phyloP scores from a whole-genome alignment of 192 early-diverging fungal genomes.

The Coemansia sp. region DNA sequence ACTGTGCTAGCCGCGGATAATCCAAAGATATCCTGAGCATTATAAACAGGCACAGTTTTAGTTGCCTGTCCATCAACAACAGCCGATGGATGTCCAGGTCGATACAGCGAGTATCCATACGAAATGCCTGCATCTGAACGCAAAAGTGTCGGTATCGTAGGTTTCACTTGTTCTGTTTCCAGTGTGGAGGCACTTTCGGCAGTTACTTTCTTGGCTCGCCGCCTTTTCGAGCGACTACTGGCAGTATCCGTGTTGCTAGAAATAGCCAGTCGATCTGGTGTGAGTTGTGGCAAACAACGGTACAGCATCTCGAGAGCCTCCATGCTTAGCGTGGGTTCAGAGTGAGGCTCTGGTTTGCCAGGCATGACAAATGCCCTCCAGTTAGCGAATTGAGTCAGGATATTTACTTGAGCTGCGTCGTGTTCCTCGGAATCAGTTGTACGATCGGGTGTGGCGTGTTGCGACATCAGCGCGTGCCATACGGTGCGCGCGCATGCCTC shows the following conservation, averaged over 20 bases:
- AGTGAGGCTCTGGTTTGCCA: constrained; percentile 24
- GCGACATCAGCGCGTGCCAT: constrained; percentile 13
- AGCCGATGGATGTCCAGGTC: constrained; percentile 9
- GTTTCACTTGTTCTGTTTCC: neutral
- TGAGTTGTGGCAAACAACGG: constrained; percentile 18
- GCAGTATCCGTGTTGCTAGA: neutral
- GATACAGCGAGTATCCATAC: constrained; percentile 15
- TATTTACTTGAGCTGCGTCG: neutral
- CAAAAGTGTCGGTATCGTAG: neutral
- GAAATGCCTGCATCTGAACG: neutral
- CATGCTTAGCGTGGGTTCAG: constrained; percentile 24
- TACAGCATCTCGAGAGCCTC: constrained; percentile 26
- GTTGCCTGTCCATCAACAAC: constrained; percentile 1
- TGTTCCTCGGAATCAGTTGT: neutral
- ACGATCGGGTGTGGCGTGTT: neutral
- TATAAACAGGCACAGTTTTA: constrained; percentile 37
- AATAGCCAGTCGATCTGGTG: constrained; percentile 4
- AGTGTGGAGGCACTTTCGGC: neutral
- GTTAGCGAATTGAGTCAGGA: constrained; percentile 16
- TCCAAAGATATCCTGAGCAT: constrained; percentile 29
- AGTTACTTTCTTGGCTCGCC: neutral
- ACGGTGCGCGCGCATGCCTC: constrained; percentile 27
- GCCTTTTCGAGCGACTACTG: neutral
- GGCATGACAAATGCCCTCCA: constrained; percentile 28
- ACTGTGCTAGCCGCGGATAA: constrained; percentile 1